Base-by-base conservation (phyloP, 345 rosid genomes). In the Brassica incana region DNA sequence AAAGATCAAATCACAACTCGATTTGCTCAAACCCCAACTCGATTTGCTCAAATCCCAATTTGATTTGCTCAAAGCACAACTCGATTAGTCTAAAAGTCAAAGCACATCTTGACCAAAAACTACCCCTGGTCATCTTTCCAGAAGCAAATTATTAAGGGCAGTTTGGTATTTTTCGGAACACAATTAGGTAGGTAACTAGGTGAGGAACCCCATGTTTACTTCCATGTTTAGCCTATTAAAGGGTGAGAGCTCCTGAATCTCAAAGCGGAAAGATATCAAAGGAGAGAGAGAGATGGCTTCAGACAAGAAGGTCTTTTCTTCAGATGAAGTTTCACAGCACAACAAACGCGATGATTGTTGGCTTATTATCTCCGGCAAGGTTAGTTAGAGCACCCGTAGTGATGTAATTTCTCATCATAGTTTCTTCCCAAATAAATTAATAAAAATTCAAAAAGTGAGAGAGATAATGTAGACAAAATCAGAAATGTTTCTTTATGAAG, bases 311-410 rank as follows among this genome's bases (percentile, higher is more conserved):
- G 72, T 87, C 54, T 82, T 83, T 67, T 0, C 6, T 8, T 95
- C 89, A 43, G 95, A 91, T 67, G 96, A 92, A 82, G 95, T 95
- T 38, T 82, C 87, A 12, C 62, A 77, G 83, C 99, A 95, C 94
- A 87, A 88, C 90, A 69, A 87, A 77, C 87, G 72, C 61, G 85
- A 92, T 78, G 99, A 95, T 83, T 95, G 99, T 72, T 95, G 99
- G 99, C 89, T 95, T 74, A 73, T 95, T 62, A 88, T 95, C 40
- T 77, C 92, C 63, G 95, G 91, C 38, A 95, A 95, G 97, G 99
- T 95, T 73, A 76, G 91, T 27, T 29, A 29, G 32, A 29, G 32
- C 32, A 29, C 32, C 32, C 32, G 32, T 4, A 29, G 32, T 29
- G 32, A 29, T 29, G 32, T 29, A 29, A 27, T 27, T 27, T 27